These are phyloP conservation scores for Neophaeococcomyces aloes DNA, from an alignment of 2,329 filamentous ascomycete genomes.

Conservation along the genomic window DNA sequence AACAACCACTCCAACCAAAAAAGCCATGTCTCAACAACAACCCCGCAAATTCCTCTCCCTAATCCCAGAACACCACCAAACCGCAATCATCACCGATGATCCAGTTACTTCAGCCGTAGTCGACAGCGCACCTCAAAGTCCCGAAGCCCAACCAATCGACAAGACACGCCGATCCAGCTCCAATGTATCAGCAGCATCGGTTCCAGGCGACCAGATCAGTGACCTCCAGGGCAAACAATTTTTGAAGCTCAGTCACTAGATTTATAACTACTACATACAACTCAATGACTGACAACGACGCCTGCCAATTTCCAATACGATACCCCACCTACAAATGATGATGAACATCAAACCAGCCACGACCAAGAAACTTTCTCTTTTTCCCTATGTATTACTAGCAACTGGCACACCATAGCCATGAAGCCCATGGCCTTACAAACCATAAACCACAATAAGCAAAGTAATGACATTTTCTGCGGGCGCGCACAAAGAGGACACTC, in stretches of 20 bases:
- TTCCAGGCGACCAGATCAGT: not conserved
- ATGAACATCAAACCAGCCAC: too few relatives aligned
- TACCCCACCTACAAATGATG: too few relatives aligned
- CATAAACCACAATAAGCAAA: too few relatives aligned
- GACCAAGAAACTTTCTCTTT: too few relatives aligned
- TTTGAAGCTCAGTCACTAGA: slow-evolving; percentile 5
- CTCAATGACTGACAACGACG: too few relatives aligned
- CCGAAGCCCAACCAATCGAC: not conserved
- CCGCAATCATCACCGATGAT: slow-evolving; percentile 5
- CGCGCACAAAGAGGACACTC: too few relatives aligned
- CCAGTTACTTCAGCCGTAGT: not conserved
- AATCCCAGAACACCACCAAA: slow-evolving; percentile 3
- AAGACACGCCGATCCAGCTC: slow-evolving; percentile 9
- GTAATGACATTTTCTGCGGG: too few relatives aligned
- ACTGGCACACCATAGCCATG: too few relatives aligned
- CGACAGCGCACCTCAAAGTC: not conserved
- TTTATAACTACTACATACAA: too few relatives aligned
- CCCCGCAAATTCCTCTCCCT: slow-evolving; percentile 7
- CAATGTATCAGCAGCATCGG: not conserved
- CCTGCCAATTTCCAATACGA: too few relatives aligned
- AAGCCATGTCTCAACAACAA: slow-evolving; percentile 3
- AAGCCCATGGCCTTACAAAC: too few relatives aligned
- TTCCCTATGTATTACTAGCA: too few relatives aligned
- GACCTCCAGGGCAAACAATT: not conserved
- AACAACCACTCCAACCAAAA: not conserved